These are phyloP conservation scores for Mychonastes homosphaera DNA, from an alignment of 139 green algal genomes.

Conservation along the genomic window DNA sequence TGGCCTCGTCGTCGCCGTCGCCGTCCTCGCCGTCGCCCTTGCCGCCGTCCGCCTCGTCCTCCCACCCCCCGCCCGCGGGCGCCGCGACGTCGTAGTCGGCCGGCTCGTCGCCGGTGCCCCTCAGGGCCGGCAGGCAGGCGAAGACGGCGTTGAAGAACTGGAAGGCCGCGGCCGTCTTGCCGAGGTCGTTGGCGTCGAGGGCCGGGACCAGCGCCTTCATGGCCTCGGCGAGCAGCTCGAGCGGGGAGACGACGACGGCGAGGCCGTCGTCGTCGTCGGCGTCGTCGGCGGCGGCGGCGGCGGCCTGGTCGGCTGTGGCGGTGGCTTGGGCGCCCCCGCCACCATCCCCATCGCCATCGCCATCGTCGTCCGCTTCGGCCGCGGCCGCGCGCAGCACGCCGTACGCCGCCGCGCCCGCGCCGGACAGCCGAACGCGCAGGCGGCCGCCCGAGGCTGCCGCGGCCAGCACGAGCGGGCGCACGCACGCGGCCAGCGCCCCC, in stretches of 20 bases:
- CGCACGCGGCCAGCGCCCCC: slow-evolving; percentile 51
- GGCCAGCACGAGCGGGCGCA: slow-evolving; percentile 67
- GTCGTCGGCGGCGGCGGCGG: neutral
- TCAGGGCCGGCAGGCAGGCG: slow-evolving; percentile 10
- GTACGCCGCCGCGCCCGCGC: neutral
- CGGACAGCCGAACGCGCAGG: neutral
- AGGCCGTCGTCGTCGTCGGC: neutral
- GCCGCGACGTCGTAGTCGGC: slow-evolving; percentile 15
- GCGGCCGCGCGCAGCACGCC: neutral
- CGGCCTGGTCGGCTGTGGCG: neutral
- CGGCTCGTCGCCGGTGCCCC: slow-evolving; percentile 12
- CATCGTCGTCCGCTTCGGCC: neutral
- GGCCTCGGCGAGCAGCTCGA: slow-evolving; percentile 49
- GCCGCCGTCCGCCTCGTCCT: neutral
- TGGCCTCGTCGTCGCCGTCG: neutral
- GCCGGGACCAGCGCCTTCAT: slow-evolving; percentile 74
- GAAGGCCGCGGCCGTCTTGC: slow-evolving; percentile 72
- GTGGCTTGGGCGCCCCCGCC: neutral
- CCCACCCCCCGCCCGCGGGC: neutral
- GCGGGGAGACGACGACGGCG: neutral
- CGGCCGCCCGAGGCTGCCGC: slow-evolving; percentile 11
- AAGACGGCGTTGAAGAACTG: slow-evolving; percentile 40
- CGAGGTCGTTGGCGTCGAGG: slow-evolving; percentile 89
- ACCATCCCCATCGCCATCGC: neutral
- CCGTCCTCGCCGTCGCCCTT: neutral